phyloP scores from a whole-genome alignment of 768 basidiomycete genomes.

The Trametes coccinea region DNA sequence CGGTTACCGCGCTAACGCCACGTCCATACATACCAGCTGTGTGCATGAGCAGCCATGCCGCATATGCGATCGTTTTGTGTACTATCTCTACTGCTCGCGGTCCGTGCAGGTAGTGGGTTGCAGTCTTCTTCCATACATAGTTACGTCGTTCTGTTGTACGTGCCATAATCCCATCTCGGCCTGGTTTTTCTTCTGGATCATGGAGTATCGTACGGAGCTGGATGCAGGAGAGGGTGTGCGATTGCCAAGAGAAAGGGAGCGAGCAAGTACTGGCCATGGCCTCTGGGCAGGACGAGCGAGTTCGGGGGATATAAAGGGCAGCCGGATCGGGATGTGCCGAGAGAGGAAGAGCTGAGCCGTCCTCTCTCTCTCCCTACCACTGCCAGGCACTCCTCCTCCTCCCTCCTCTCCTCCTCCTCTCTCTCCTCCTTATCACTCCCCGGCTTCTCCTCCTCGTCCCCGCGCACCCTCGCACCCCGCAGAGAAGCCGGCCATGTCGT shows the following conservation, averaged over 20 bases:
- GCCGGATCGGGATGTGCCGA: constrained; percentile 18
- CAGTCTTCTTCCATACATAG: not conserved
- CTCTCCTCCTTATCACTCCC: constrained; percentile 10
- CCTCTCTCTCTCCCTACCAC: constrained; percentile 1
- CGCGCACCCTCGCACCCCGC: not conserved
- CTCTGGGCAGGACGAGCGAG: not conserved
- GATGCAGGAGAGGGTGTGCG: no score
- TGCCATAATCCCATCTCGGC: constrained; percentile 12
- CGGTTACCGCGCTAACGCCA: constrained; percentile 14
- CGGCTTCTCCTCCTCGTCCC: constrained; percentile 13
- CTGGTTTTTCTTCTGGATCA: not conserved
- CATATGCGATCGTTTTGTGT: constrained; percentile 5
- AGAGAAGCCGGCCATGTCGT: constrained; percentile 29
- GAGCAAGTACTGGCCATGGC: not conserved
- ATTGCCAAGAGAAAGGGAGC: not conserved
- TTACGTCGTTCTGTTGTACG: constrained; percentile 12
- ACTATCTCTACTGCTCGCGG: constrained; percentile 14
- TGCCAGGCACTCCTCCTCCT: constrained; percentile 4
- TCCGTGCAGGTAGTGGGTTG: constrained; percentile 6
- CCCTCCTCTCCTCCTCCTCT: constrained; percentile 15
- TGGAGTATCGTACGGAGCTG: no score
- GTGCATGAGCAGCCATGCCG: no score
- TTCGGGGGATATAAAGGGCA: constrained; percentile 5
- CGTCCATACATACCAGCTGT: constrained; percentile 21
- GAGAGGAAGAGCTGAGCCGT: not conserved